Base-by-base conservation (phyloP, 73 alveolate genomes). In the Urostyla sp. region DNA sequence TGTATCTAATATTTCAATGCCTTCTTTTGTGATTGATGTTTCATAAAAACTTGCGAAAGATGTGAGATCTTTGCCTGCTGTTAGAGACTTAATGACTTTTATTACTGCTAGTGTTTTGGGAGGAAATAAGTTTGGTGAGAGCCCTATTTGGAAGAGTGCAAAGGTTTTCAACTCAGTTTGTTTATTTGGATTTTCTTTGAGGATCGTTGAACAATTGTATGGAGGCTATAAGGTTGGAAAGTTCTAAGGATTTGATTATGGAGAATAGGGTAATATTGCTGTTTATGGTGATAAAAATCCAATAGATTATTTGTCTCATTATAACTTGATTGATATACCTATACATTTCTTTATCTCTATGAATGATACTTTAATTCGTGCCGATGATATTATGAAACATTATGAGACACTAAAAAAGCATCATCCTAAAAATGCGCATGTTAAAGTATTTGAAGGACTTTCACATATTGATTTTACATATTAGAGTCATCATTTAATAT, bases 401-500 rank as follows among this genome's bases (percentile, higher is more conserved):
- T 75, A 75, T 51, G 57, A 75, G 24, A 31, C 87, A 11, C 52
- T 75, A 32, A 54, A 75, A 30, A 35, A 54, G 15, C 66, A 31
- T 44, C 23, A 37, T 28, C 78, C 77, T 6, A 27, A 57, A 28
- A 21, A 35, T 20, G 85, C 85, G 5, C 75, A 52, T 73, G 20
- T 73, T 55, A 73, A 73, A 34, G 75, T 53, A 26, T 73, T 52
- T 73, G 85, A 73, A 8, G 85, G 85, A 34, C 54, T 45, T 53
- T 35, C 75, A 15, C 85, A 73, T 57, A 73, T 73, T 53, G 85
- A 73, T 53, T 52, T 73, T 31, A 73, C 74, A 30, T 73, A 73
- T 35, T n/a, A 30, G 35, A 53, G 75, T 54, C 85, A 73, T 73
- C 85, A 73, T 48, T 34, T 69, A 46, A 48, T 69, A 69, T 46